Base-by-base conservation (phyloP, 2,329 filamentous ascomycete genomes). In the Alternaria alternata region DNA sequence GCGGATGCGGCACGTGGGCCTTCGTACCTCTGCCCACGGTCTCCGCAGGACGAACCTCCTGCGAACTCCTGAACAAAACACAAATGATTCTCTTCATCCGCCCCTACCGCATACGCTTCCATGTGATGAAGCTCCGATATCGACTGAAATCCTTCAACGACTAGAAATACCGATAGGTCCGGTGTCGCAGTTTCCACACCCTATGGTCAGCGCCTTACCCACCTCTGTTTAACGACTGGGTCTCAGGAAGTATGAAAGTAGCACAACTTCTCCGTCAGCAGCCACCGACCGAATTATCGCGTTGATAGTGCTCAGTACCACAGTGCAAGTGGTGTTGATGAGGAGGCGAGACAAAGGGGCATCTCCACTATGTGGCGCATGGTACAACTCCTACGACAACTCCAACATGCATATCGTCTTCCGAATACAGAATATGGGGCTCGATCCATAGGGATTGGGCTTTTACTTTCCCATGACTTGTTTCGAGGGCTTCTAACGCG, bases 301-400 rank as follows among this genome's bases (percentile, higher is more conserved):
- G n/a, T 38, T 44, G 18, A 53, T 53, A 44, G 39, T 43, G n/a
- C 51, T 43, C 22, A 16, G 51, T 38, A 51, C n/a, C 11, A 53
- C 41, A 34, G 28, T 43, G 38, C 28, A 32, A 43, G 24, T 53
- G 7, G 51, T 38, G 20, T 53, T 53, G 39, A 36, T 36, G 32
- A 49, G 30, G 51, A 53, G 18, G 51, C 24, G 51, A 53, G 46
- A 49, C 38, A 34, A 24, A 42, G 39, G 28, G 18, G 2, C 5
- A 12, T 43, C 22, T 18, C 39, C 51, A 44, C 39, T 18, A 38
- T 26, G n/a, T 44, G 39, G 51, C 38, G 38, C 39, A 53, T 53
- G 20, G 39, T 42, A 32, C n/a, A 18, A 34, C n/a, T 12, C 8
- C 28, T 34, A 53, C 20, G 28, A 22, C 26, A 14, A 42, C 38